Percentiles rank a stretch among this genome's conserved stretches.
Evolutionary conservation across 148 eudicot species (phyloP).

Genomic region (Vaccinium macrocarpon): DNA sequence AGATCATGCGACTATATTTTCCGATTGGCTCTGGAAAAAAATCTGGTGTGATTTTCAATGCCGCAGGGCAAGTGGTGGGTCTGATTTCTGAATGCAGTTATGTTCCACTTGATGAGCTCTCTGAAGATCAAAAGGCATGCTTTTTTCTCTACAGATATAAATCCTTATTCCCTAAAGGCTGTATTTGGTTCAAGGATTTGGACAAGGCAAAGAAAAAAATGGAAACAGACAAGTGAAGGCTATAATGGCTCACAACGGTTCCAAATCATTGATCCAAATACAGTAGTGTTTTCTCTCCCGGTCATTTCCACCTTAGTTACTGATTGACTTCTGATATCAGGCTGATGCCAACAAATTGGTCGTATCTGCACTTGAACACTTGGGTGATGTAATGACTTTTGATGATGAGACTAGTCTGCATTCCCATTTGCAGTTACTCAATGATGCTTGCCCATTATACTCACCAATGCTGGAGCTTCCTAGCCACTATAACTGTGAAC

Average conservation of each 20-base stretch:
- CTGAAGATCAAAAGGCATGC: slow-evolving; percentile 65
- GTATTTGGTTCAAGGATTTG: background rate
- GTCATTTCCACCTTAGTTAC: background rate
- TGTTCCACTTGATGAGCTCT: slow-evolving; percentile 45
- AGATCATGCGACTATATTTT: slow-evolving; percentile 44
- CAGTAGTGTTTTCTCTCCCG: background rate
- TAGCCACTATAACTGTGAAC: too few species aligned
- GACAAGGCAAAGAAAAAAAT: background rate
- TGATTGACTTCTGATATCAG: slow-evolving; percentile 32
- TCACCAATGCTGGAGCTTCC: slow-evolving; percentile 1
- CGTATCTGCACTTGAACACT: slow-evolving; percentile 50
- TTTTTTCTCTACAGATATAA: slow-evolving; percentile 12
- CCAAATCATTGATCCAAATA: background rate
- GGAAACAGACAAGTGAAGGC: background rate
- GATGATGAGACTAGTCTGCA: slow-evolving; percentile 50
- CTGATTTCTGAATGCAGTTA: slow-evolving; percentile 48
- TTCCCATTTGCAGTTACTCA: slow-evolving; percentile 22
- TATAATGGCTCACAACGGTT: background rate
- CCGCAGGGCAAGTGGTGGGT: slow-evolving; percentile 61
- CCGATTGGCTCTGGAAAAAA: slow-evolving; percentile 37
- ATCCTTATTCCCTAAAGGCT: background rate
- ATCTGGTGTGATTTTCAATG: slow-evolving; percentile 64
- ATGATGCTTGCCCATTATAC: background rate
- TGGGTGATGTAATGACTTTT: slow-evolving; percentile 51
- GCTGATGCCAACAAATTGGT: slow-evolving; percentile 54